These are phyloP conservation scores for Candida tetrigidarum DNA, from an alignment of 1,139 yeast genomes.

Conservation along the genomic window DNA sequence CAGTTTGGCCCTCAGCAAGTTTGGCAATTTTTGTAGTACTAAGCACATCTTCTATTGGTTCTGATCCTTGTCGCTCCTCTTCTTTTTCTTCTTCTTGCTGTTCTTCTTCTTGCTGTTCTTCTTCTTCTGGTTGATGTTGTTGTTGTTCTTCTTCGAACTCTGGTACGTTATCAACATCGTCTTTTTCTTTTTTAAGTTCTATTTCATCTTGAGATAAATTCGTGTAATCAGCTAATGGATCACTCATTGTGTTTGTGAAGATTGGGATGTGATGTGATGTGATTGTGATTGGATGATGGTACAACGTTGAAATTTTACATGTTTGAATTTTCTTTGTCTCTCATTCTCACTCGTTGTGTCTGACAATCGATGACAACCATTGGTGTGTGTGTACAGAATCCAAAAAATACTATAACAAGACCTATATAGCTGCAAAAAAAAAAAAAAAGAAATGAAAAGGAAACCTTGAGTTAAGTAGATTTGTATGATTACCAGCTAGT, in stretches of 20 bases:
- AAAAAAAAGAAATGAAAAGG: neutral
- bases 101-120: constrained; percentile 10
- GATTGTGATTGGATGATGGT: neutral
- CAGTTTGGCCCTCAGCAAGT: neutral
- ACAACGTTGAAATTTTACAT: neutral
- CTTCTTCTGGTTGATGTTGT: constrained; percentile 8
- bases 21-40: neutral
- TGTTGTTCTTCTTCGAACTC: constrained; percentile 7
- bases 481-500: no score
- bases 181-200: constrained; percentile 8
- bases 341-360: neutral
- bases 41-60: constrained; percentile 8
- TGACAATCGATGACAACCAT: neutral
- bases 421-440: constrained; percentile 3
- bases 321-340: neutral
- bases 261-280: neutral
- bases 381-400: neutral
- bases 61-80: constrained; percentile 6
- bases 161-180: constrained; percentile 2
- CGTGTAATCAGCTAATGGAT: constrained; percentile 19
- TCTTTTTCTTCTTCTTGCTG: constrained; percentile 12
- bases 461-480: neutral
- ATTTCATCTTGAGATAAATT: constrained; percentile 18
- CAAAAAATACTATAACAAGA: neutral
- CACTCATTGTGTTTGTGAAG: constrained; percentile 16